These are phyloP conservation scores for Xylariaceae sp. DNA, from an alignment of 2,329 filamentous ascomycete genomes.

Conservation along the genomic window DNA sequence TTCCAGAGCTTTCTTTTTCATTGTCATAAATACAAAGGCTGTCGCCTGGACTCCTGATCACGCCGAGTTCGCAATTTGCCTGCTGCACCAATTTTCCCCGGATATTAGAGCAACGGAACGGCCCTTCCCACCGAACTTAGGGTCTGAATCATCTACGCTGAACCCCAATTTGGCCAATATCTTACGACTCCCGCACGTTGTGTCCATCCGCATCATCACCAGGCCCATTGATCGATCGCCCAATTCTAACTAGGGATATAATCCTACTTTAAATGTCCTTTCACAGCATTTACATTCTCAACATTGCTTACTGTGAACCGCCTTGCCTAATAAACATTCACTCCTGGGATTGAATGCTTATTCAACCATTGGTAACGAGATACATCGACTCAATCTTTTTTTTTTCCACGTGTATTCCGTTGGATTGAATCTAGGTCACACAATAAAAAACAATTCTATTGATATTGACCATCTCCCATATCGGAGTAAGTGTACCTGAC, in stretches of 20 bases:
- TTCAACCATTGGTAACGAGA: neutral
- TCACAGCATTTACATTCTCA: neutral
- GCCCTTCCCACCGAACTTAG: neutral
- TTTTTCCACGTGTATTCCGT: neutral
- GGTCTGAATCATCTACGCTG: neutral
- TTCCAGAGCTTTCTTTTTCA: slow-evolving; percentile 8
- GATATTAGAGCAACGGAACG: slow-evolving; percentile 4
- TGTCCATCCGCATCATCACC: slow-evolving; percentile 11
- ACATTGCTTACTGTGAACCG: neutral
- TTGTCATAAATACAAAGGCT: slow-evolving; percentile 18
- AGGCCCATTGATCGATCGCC: neutral
- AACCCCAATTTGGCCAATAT: slow-evolving; percentile 3
- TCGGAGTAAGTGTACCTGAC: slow-evolving; percentile 3
- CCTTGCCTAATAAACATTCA: neutral
- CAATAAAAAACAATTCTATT: neutral
- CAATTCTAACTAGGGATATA: neutral
- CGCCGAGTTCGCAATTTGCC: slow-evolving; percentile 2
- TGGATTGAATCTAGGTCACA: neutral
- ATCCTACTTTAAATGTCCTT: neutral
- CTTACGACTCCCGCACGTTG: neutral
- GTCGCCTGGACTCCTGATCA: slow-evolving; percentile 18
- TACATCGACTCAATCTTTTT: neutral
- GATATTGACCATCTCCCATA: neutral
- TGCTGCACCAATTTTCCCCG: slow-evolving; percentile 8
- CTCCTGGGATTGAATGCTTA: neutral